Conservation (phyloP, 441 rosid genomes). For the Populus trichocarpa region DNA sequence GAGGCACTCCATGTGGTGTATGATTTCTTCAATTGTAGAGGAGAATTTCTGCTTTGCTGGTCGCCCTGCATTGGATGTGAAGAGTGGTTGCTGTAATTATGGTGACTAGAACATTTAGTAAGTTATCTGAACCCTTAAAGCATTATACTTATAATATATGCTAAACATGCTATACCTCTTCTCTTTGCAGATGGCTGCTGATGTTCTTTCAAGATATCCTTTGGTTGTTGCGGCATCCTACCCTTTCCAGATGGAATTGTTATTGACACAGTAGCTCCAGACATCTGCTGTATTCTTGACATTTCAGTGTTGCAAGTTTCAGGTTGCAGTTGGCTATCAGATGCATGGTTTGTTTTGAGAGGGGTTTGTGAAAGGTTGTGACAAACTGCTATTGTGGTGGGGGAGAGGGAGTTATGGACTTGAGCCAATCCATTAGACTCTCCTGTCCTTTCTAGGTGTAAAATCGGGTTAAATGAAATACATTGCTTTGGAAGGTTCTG, state of each 20-base stretch:
- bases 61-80: conserved; percentile 38
- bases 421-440: conserved; percentile 19
- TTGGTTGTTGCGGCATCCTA: conserved; percentile 33
- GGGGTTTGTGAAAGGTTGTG: conserved; percentile 35
- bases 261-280: conserved; percentile 23
- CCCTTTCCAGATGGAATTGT: conserved; percentile 24
- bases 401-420: conserved; percentile 26
- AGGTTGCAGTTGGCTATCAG: conserved; percentile 25
- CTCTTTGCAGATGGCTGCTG: conserved; percentile 30
- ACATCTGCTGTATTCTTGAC: conserved; percentile 29
- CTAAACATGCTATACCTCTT: conserved; percentile 40
- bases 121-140: conserved; percentile 12
- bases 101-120: conserved; percentile 16
- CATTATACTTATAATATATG: conserved; percentile 4
- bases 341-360: conserved; percentile 27
- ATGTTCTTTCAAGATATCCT: conserved; percentile 17
- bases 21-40: conserved; percentile 44
- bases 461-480: conserved; percentile 17
- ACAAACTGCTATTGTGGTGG: conserved; percentile 20
- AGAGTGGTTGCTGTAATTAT: conserved; percentile 15
- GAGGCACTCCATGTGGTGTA: conserved; percentile 41
- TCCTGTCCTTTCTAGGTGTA: conserved; percentile 21
- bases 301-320: conserved; percentile 19
- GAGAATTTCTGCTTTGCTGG: conserved; percentile 26
- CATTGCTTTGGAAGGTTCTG: conserved; percentile 26